Conservation (phyloP, 2,329 filamentous ascomycete species). For the Pseudogymnoascus sp. region DNA sequence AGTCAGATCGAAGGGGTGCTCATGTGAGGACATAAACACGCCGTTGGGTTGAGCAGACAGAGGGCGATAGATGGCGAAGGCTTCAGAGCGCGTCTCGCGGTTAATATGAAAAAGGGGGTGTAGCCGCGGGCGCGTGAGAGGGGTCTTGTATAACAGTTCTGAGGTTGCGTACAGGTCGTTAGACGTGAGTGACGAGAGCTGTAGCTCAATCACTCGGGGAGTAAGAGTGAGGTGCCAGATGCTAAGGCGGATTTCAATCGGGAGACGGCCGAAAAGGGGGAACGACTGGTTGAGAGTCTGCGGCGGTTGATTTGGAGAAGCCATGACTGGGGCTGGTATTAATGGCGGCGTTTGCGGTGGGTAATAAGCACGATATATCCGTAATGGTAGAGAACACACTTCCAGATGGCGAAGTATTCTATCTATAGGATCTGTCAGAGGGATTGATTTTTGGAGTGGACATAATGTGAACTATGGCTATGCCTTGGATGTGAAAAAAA, state of each 20-base stretch:
- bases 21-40: neutral
- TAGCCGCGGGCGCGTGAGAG: neutral
- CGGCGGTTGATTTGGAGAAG: neutral
- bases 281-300: constrained; percentile 8
- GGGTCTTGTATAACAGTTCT: neutral
- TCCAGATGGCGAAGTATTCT: neutral
- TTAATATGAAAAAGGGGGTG: neutral
- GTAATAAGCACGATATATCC: neutral
- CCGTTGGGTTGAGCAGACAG: neutral
- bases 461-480: neutral
- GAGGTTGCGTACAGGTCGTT: neutral
- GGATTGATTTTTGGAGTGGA: neutral
- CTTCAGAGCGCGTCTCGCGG: neutral
- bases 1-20: neutral
- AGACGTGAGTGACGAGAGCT: neutral
- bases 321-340: neutral
- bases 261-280: constrained; percentile 14
- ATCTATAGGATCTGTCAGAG: neutral
- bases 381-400: neutral
- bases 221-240: constrained; percentile 17
- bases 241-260: constrained; percentile 16
- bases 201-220: constrained; percentile 14
- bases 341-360: neutral
- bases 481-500: neutral
- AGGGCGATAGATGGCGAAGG: neutral